phyloP scores from a whole-genome alignment of 23 red algal species.

The Pyropia yezoensis region DNA sequence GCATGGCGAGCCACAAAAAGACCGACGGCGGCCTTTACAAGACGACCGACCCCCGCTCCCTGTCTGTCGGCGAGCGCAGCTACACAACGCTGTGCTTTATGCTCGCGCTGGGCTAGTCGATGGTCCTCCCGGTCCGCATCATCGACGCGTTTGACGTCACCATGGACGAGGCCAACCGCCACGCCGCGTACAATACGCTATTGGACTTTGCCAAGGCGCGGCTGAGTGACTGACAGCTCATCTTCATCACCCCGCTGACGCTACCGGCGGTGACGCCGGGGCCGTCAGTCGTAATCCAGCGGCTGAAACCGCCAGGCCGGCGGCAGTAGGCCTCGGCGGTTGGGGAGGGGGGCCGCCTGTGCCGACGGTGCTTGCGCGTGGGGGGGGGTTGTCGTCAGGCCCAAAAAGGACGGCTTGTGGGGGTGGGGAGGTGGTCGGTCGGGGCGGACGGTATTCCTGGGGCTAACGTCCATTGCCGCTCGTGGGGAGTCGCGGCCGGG shows the following conservation, averaged over 20 bases:
- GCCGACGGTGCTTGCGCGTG: too few species aligned
- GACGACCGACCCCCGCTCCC: conserved; percentile 46
- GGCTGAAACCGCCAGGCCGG: background rate
- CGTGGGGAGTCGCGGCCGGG: too few species aligned
- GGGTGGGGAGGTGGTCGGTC: too few species aligned
- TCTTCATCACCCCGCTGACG: conserved; percentile 80
- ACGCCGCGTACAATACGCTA: conserved; percentile 65
- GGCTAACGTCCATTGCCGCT: too few species aligned
- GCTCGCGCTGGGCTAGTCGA: conserved; percentile 79
- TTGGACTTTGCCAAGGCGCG: conserved; percentile 42
- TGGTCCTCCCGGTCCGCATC: conserved; percentile 76
- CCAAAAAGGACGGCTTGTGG: too few species aligned
- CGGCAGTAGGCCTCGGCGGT: too few species aligned
- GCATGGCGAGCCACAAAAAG: conserved; percentile 63
- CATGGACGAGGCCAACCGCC: conserved; percentile 81
- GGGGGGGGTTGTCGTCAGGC: too few species aligned
- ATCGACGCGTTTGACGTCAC: conserved; percentile 98
- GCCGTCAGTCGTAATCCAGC: background rate
- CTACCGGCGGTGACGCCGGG: conserved; percentile 18
- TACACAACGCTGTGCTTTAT: conserved; percentile 84
- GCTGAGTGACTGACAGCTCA: conserved; percentile 61
- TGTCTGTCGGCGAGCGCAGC: conserved; percentile 81
- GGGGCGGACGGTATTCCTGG: too few species aligned
- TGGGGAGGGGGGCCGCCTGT: too few species aligned
- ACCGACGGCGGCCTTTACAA: conserved; percentile 41